Evolutionary conservation across 768 basidiomycete genomes (phyloP).

Genomic region (Suillus decipiens): DNA sequence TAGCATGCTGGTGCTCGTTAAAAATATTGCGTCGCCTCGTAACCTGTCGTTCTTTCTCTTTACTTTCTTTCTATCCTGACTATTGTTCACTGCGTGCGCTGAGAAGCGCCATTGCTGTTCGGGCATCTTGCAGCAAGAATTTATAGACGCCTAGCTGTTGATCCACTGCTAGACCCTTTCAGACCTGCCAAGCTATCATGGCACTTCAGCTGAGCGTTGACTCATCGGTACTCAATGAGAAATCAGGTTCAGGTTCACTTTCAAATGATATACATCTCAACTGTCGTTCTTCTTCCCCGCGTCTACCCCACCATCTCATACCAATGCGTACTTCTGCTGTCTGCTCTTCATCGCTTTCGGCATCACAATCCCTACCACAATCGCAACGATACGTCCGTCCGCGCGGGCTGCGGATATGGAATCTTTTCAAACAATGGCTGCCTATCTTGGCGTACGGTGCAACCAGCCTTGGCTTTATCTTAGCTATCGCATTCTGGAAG

Average conservation of each 20-base stretch:
- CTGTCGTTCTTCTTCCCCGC: slow-evolving; percentile 16
- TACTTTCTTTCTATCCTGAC: not conserved
- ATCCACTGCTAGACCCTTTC: not conserved
- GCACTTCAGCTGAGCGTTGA: slow-evolving; percentile 7
- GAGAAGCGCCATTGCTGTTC: slow-evolving; percentile 17
- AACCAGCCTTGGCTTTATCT: slow-evolving; percentile 74
- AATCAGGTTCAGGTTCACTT: slow-evolving; percentile 14
- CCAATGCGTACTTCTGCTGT: slow-evolving; percentile 20
- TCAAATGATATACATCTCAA: slow-evolving; percentile 25
- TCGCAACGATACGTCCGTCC: slow-evolving; percentile 43
- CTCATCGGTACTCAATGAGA: slow-evolving; percentile 26
- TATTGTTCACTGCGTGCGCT: not conserved
- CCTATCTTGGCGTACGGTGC: slow-evolving; percentile 77
- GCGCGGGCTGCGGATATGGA: slow-evolving; percentile 53
- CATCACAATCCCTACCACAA: slow-evolving; percentile 16
- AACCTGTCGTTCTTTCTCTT: not conserved
- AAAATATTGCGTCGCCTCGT: not conserved
- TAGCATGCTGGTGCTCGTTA: not conserved
- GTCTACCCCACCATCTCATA: slow-evolving; percentile 22
- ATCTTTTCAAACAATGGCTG: slow-evolving; percentile 70
- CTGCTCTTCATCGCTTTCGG: slow-evolving; percentile 8
- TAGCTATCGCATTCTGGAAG: slow-evolving; percentile 84
- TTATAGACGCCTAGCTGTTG: not conserved
- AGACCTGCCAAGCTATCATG: slow-evolving; percentile 19
- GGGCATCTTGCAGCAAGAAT: slow-evolving; percentile 14